Conservation (phyloP, 148 eudicot genomes). For the Rhododendron mucronatum region DNA sequence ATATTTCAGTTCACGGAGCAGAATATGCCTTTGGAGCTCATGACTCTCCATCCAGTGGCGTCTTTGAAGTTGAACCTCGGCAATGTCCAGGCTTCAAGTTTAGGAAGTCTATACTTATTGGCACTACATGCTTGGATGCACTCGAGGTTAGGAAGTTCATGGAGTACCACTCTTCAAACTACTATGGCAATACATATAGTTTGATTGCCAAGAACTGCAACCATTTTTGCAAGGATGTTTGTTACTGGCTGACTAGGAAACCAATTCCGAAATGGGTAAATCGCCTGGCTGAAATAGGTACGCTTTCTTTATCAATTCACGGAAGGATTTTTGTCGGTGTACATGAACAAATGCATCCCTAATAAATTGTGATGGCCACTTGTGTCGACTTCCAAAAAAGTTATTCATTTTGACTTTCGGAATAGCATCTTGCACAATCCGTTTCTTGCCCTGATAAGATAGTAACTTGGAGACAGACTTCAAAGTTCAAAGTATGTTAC, state of each 20-base stretch:
- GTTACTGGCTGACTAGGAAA: constrained; percentile 67
- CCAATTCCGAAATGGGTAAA: constrained; percentile 85
- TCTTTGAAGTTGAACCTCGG: constrained; percentile 88
- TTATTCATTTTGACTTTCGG: not conserved
- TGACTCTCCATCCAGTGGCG: constrained; percentile 78
- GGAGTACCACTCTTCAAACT: constrained; percentile 65
- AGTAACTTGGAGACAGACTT: not conserved
- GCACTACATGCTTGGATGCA: constrained; percentile 61
- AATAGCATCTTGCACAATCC: not conserved
- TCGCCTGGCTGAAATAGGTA: constrained; percentile 83
- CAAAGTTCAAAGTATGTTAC: not conserved
- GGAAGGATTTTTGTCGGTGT: not conserved
- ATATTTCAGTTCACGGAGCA: constrained; percentile 72
- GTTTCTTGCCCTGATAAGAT: not conserved
- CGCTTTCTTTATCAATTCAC: not conserved
- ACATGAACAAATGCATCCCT: not conserved
- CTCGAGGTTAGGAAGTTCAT: constrained; percentile 72
- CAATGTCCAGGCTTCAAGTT: constrained; percentile 92
- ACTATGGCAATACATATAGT: constrained; percentile 86
- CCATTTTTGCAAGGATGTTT: constrained; percentile 84
- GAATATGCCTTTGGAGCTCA: constrained; percentile 98
- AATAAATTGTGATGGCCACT: not conserved
- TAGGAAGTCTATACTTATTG: constrained; percentile 69
- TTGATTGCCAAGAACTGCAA: constrained; percentile 85
- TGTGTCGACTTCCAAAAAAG: not conserved